Evolutionary conservation across 2,329 filamentous ascomycete genomes (phyloP).

Genomic region (Alternaria triticimaculans): DNA sequence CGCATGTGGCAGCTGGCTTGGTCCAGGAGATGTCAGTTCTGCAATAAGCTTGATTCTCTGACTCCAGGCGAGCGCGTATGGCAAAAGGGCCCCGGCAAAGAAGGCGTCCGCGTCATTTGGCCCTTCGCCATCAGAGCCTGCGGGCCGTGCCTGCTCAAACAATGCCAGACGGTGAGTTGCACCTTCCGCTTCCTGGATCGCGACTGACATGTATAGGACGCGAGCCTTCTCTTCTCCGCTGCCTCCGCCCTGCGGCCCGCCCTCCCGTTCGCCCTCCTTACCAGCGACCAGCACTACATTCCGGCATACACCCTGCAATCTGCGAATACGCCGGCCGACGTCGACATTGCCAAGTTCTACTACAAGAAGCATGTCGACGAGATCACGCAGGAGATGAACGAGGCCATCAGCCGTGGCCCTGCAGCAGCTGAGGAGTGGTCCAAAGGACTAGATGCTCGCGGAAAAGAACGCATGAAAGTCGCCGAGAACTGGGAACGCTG

Average conservation of each 20-base stretch:
- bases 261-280: conserved; percentile 73
- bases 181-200: conserved; percentile 1
- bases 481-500: conserved; percentile 78
- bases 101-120: conserved; percentile 71
- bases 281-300: conserved; percentile 66
- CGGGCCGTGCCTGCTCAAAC: conserved; percentile 67
- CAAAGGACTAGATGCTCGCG: conserved; percentile 72
- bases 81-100: conserved; percentile 67
- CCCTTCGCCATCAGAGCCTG: conserved; percentile 73
- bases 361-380: conserved; percentile 67
- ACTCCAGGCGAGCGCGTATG: conserved; percentile 52
- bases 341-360: conserved; percentile 70
- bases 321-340: conserved; percentile 54
- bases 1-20: conserved; percentile 78
- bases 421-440: conserved; percentile 78
- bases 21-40: conserved; percentile 71
- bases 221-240: conserved; percentile 70
- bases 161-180: conserved; percentile 68
- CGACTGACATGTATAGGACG: conserved; percentile 62
- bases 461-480: conserved; percentile 66
- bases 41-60: conserved; percentile 55
- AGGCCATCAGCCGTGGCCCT: conserved; percentile 69
- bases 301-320: conserved; percentile 62
- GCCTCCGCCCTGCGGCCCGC: conserved; percentile 68
- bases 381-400: conserved; percentile 67